Conservation (phyloP, 2,329 filamentous ascomycete genomes). For the Rhynchosporium agropyri region DNA sequence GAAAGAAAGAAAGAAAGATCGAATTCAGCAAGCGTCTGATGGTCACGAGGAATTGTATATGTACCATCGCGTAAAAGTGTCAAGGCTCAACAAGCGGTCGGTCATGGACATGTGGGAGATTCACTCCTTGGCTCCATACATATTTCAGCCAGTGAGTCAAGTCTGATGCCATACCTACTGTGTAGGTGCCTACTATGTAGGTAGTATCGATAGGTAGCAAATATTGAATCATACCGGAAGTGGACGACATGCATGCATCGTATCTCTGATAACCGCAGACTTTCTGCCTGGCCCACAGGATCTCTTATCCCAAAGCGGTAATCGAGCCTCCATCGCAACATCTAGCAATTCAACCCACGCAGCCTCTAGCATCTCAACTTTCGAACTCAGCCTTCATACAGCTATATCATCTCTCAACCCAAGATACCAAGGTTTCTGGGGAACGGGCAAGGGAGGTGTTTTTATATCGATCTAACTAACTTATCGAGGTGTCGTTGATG, state of each 20-base stretch:
- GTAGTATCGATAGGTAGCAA: too few relatives aligned
- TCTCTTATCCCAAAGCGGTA: conserved; percentile 29
- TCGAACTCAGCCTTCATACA: conserved; percentile 33
- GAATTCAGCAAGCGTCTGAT: background rate
- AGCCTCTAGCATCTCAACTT: conserved; percentile 33
- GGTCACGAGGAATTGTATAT: conserved; percentile 5
- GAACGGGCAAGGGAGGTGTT: conserved; percentile 13
- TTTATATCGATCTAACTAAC: conserved; percentile 8
- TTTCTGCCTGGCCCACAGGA: conserved; percentile 32
- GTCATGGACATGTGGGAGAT: background rate
- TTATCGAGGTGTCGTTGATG: conserved; percentile 17
- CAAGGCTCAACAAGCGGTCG: background rate
- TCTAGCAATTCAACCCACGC: conserved; percentile 27
- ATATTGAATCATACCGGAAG: too few relatives aligned
- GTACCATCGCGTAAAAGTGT: conserved; percentile 1
- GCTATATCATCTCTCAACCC: conserved; percentile 4
- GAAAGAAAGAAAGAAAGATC: background rate
- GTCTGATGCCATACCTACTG: too few relatives aligned
- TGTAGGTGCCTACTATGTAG: too few relatives aligned
- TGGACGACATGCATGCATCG: too few relatives aligned
- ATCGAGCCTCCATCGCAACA: conserved; percentile 32
- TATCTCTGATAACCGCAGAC: background rate
- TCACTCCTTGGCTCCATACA: background rate
- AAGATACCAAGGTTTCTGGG: conserved; percentile 19
- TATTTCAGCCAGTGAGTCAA: background rate